Conservation (phyloP, 768 basidiomycete genomes). For the Pleurotus eryngii region DNA sequence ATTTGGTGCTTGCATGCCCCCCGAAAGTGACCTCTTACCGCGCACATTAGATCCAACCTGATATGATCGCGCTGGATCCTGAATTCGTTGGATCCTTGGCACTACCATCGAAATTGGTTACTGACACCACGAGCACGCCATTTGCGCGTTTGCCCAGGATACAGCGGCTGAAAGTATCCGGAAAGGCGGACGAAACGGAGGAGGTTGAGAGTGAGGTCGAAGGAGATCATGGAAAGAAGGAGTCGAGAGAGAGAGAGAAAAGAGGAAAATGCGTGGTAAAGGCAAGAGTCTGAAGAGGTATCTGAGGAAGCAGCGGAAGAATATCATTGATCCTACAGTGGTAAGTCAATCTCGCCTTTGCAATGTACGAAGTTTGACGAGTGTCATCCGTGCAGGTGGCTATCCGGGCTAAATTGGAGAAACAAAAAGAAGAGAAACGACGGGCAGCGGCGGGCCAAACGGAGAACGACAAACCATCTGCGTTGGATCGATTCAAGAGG, state of each 20-base stretch:
- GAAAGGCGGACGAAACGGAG: slow-evolving; percentile 72
- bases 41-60: slow-evolving; percentile 71
- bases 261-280: slow-evolving; percentile 71
- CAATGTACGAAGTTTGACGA: background rate
- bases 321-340: slow-evolving; percentile 83
- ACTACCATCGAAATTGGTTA: slow-evolving; percentile 57
- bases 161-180: slow-evolving; percentile 69
- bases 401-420: slow-evolving; percentile 64
- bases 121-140: slow-evolving; percentile 43
- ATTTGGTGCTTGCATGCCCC: slow-evolving; percentile 9
- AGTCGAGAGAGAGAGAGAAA: slow-evolving; percentile 63
- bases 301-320: slow-evolving; percentile 89
- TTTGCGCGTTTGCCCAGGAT: slow-evolving; percentile 76
- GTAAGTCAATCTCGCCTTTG: slow-evolving; percentile 31
- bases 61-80: slow-evolving; percentile 84
- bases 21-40: background rate
- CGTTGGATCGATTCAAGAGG: slow-evolving; percentile 40
- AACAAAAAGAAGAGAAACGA: slow-evolving; percentile 46
- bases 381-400: slow-evolving; percentile 40
- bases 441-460: slow-evolving; percentile 29
- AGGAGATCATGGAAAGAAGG: slow-evolving; percentile 27
- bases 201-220: slow-evolving; percentile 37
- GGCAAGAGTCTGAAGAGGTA: slow-evolving; percentile 84
- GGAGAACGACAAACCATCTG: slow-evolving; percentile 29
- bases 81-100: slow-evolving; percentile 73